Evolutionary conservation across 2,329 filamentous ascomycete species (phyloP).

Genomic region (Cladosporium sp.): DNA sequence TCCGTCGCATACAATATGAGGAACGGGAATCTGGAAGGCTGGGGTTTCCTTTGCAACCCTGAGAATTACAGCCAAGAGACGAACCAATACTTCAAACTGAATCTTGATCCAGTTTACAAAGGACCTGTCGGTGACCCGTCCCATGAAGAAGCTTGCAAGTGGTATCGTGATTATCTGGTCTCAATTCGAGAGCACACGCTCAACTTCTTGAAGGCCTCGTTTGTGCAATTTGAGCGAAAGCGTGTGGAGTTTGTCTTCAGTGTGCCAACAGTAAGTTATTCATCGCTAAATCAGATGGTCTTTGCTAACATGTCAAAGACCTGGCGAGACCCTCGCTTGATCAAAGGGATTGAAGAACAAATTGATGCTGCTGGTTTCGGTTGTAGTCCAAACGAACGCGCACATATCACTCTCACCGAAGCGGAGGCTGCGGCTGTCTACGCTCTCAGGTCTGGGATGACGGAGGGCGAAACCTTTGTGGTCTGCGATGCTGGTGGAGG

Average conservation of each 20-base stretch:
- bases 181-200: constrained; percentile 12
- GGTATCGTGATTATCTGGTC: constrained; percentile 17
- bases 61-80: constrained; percentile 11
- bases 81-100: constrained; percentile 21
- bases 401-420: constrained; percentile 46
- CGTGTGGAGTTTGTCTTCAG: constrained; percentile 17
- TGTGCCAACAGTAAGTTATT: constrained; percentile 13
- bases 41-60: constrained; percentile 20
- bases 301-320: constrained; percentile 7
- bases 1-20: constrained; percentile 14
- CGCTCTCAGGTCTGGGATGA: constrained; percentile 21
- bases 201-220: constrained; percentile 7
- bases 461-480: not conserved
- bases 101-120: constrained; percentile 19
- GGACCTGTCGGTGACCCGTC: not conserved
- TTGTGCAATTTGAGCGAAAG: constrained; percentile 9
- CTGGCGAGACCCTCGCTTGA: constrained; percentile 18
- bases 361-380: constrained; percentile 12
- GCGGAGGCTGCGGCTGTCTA: constrained; percentile 53
- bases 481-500: constrained; percentile 16
- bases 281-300: not conserved
- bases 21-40: constrained; percentile 4
- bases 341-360: constrained; percentile 16
- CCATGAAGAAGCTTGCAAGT: constrained; percentile 12
- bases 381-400: constrained; percentile 11